Evolutionary conservation across 192 early-diverging fungal genomes (phyloP).

Genomic region (Phlyctochytrium bullatum): DNA sequence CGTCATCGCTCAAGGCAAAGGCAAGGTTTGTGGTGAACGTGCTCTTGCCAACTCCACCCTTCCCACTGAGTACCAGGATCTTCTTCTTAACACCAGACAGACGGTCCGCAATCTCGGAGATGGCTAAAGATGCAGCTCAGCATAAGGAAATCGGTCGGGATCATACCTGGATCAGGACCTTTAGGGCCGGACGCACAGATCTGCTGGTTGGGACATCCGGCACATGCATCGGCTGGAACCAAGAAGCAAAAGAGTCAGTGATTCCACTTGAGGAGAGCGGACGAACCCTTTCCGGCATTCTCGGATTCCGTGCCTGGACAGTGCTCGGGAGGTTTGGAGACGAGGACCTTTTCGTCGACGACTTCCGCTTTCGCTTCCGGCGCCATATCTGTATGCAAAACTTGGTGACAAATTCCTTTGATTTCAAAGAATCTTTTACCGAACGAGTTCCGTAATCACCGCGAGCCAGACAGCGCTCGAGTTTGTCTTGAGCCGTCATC

Average conservation of each 20-base stretch:
- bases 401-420: too few species aligned
- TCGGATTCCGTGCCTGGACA: constrained; percentile 50
- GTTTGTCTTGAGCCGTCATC: too few species aligned
- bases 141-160: too few species aligned
- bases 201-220: constrained; percentile 53
- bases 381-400: too few species aligned
- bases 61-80: constrained; percentile 90
- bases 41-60: constrained; percentile 97
- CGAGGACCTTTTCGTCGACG: background rate
- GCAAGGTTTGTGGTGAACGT: constrained; percentile 84
- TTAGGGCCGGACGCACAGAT: constrained; percentile 44
- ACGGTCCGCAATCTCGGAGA: constrained; percentile 43
- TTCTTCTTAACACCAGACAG: constrained; percentile 74
- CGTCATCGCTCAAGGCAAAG: constrained; percentile 41
- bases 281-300: constrained; percentile 45
- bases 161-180: constrained; percentile 46
- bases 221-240: constrained; percentile 38
- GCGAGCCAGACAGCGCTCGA: too few species aligned
- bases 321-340: constrained; percentile 21
- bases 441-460: too few species aligned
- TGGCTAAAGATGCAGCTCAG: constrained; percentile 17
- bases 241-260: background rate
- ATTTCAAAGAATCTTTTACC: too few species aligned
- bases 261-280: background rate
- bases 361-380: background rate